These are phyloP conservation scores for Malassezia caprae DNA, from an alignment of 1,284 basidiomycete species.

Conservation along the genomic window DNA sequence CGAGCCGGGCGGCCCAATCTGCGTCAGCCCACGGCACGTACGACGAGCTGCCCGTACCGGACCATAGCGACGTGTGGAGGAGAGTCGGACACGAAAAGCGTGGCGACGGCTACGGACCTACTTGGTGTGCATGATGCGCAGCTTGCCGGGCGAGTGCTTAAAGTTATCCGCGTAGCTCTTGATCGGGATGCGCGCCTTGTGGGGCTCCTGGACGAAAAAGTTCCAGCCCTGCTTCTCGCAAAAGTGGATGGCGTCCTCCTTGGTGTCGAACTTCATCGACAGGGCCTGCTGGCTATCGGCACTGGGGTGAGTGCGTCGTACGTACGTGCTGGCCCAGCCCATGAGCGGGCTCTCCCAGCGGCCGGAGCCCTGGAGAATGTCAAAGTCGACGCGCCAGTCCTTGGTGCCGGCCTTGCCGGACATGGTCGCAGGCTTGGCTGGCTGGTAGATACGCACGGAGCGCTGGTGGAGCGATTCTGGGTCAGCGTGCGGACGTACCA, in stretches of 20 bases:
- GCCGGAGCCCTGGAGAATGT: conserved; percentile 73
- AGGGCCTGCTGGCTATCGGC: conserved; percentile 97
- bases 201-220: conserved; percentile 50
- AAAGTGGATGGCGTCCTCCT: conserved; percentile 88
- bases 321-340: conserved; percentile 64
- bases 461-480: conserved; percentile 60
- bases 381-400: conserved; percentile 91
- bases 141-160: conserved; percentile 66
- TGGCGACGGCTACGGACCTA: conserved; percentile 52
- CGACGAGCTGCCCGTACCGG: conserved; percentile 16
- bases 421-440: conserved; percentile 89
- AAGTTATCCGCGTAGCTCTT: conserved; percentile 80
- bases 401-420: conserved; percentile 73
- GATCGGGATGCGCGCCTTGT: conserved; percentile 48
- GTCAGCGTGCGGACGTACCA: conserved; percentile 2
- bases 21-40: background rate
- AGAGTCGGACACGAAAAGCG: background rate
- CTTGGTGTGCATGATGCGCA: conserved; percentile 85
- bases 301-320: conserved; percentile 50
- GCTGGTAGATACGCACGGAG: conserved; percentile 81
- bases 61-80: conserved; percentile 10
- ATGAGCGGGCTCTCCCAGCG: conserved; percentile 99
- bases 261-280: conserved; percentile 71
- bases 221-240: conserved; percentile 51
- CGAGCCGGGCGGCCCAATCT: conserved; percentile 38